Base-by-base conservation (phyloP, 768 basidiomycete species). In the Termitomyces sp. region DNA sequence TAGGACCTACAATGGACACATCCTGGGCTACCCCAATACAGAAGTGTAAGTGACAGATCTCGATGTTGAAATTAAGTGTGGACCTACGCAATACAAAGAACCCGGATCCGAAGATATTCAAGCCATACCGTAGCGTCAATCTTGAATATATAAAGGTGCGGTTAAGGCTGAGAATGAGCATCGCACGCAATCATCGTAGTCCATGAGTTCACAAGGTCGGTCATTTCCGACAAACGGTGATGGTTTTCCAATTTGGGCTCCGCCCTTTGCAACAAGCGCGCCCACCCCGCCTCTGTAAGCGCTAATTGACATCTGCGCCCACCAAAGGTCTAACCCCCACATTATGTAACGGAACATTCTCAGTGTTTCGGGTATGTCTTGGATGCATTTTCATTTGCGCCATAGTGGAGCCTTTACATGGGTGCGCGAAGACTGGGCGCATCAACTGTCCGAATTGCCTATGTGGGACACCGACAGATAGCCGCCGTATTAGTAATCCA, bases 11-110 rank as follows among this genome's bases (percentile, higher is more conserved):
- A 28, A 58, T 51, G 11, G 70, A 71, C 2, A 72, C 60, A n/a
- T 68, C 47, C 34, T 60, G 60, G 2, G 66, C 63, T 70, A 70
- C 51, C 72, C 74, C 4, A 77, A 55, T 17, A 22, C 21, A 48
- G 15, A 72, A 77, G 67, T 42, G 19, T 32, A 51, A 21, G 19
- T 43, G 41, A 9, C 38, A 43, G 28, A 43, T 52, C 28, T 26
- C 3, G 9, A 42, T 35, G 15, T 32, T 21, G 5, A 48, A 48
- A 48, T 51, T 17, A 19, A 51, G 10, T 43, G 34, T 34, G 41
- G 51, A 53, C 38, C 21, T 24, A 53, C 42, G 11, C 26, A n/a
- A n/a, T 44, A 22, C 32, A 53, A 52, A 52, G 51, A 32, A 21
- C 32, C 8, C 51, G 30, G 11, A 34, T 32, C 17, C n/a, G 11